Conservation (phyloP, 2,329 filamentous ascomycete species). For the Reticulascus tulasneorum region DNA sequence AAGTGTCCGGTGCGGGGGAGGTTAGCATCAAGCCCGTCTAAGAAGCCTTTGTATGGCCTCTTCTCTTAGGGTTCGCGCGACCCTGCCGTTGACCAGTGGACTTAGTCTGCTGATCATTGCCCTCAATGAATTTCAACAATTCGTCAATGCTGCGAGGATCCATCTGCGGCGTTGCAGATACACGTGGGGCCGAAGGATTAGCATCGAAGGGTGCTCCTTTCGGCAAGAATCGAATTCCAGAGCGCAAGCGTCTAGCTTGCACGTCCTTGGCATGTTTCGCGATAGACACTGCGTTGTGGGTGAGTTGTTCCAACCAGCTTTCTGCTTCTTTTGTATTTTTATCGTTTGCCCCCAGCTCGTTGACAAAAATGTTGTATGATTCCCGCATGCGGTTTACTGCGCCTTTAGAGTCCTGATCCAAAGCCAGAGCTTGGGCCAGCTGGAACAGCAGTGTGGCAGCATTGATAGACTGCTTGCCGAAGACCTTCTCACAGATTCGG, state of each 20-base stretch:
- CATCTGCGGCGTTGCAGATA: conserved; percentile 33
- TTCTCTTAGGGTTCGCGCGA: conserved; percentile 53
- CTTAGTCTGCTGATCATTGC: conserved; percentile 51
- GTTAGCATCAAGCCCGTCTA: no score
- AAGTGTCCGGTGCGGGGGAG: no score
- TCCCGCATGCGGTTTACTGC: conserved; percentile 93
- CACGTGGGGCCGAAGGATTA: conserved; percentile 21
- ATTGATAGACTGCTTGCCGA: conserved; percentile 86
- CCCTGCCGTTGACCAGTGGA: conserved; percentile 52
- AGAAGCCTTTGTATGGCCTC: no score
- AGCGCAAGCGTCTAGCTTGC: conserved; percentile 68
- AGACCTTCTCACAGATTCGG: conserved; percentile 81
- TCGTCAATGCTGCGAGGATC: conserved; percentile 89
- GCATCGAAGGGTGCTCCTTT: conserved; percentile 58
- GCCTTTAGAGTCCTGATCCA: conserved; percentile 92
- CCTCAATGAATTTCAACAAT: conserved; percentile 91
- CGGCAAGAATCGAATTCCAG: conserved; percentile 65
- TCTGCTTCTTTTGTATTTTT: conserved; percentile 98
- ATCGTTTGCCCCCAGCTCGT: conserved; percentile 80
- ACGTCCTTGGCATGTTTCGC: conserved; percentile 90
- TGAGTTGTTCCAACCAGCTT: conserved; percentile 93
- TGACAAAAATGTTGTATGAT: conserved; percentile 92
- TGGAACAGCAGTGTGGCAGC: conserved; percentile 95
- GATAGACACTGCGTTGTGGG: conserved; percentile 89
- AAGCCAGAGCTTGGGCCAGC: conserved; percentile 86